A percentile compares a stretch with the other conserved stretches of the same genome.
These are phyloP conservation scores for Globisporangium rhizosaccharum DNA, from an alignment of 352 stramenopile species.

Conservation along the genomic window DNA sequence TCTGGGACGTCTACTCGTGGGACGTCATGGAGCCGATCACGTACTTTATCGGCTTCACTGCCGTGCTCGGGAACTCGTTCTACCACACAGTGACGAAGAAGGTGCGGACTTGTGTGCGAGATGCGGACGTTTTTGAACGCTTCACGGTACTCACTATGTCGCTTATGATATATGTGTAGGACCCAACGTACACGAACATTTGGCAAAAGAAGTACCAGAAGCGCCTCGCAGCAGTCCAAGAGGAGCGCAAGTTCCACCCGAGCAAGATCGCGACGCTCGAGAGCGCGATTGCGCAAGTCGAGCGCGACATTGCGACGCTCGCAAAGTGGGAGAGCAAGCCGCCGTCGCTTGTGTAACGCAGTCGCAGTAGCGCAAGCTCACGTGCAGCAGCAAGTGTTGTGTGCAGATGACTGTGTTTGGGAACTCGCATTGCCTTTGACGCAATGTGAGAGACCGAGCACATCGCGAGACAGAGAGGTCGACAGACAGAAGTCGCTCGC, in stretches of 20 bases:
- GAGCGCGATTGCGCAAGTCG: constrained; percentile 39
- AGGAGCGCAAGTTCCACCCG: constrained; percentile 50
- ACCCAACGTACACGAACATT: constrained; percentile 81
- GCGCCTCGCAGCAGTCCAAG: constrained; percentile 35
- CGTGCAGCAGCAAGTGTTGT: background rate
- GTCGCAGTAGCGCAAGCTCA: too few relatives aligned
- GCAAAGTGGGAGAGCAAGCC: constrained; percentile 40
- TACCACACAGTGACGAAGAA: constrained; percentile 78
- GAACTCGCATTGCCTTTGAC: background rate
- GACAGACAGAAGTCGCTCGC: too few relatives aligned
- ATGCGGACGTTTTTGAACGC: background rate
- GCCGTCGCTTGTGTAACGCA: background rate
- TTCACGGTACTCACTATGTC: background rate
- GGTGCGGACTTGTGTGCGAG: constrained; percentile 12
- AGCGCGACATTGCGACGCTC: constrained; percentile 61
- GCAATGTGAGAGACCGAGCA: too few relatives aligned
- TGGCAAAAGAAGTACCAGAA: constrained; percentile 65
- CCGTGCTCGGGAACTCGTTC: constrained; percentile 74
- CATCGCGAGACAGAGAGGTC: too few relatives aligned
- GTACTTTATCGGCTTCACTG: constrained; percentile 88
- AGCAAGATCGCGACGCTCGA: constrained; percentile 37
- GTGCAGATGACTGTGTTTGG: background rate
- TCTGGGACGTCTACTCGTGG: constrained; percentile 87
- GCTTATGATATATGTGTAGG: constrained; percentile 13
- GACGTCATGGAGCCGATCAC: constrained; percentile 89